These are phyloP conservation scores for Daldinia caldariorum DNA, from an alignment of 495 filamentous ascomycete genomes.

Conservation along the genomic window DNA sequence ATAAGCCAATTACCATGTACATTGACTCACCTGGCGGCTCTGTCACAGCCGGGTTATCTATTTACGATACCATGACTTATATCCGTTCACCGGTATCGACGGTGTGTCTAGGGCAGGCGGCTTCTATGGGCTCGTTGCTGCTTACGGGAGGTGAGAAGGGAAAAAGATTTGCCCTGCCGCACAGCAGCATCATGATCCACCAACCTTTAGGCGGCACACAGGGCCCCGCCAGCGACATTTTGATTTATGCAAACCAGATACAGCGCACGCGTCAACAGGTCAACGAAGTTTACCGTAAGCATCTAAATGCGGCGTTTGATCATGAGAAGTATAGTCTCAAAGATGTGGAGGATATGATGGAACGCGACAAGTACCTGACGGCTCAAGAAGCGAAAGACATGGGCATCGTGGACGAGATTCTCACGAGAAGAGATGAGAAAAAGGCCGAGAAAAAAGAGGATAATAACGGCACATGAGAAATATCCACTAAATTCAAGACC, in stretches of 20 bases:
- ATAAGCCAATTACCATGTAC: slow-evolving; percentile 95
- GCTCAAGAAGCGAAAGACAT: slow-evolving; percentile 87
- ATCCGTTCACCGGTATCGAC: slow-evolving; percentile 91
- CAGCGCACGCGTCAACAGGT: slow-evolving; percentile 83
- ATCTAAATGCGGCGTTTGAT: slow-evolving; percentile 79
- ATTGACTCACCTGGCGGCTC: slow-evolving; percentile 96
- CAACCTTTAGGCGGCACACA: slow-evolving; percentile 92
- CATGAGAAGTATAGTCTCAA: slow-evolving; percentile 68
- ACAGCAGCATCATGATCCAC: slow-evolving; percentile 95
- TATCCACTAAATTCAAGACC: slow-evolving; percentile 3
- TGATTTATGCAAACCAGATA: slow-evolving; percentile 98
- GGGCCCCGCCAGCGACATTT: slow-evolving; percentile 90
- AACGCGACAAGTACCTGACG: slow-evolving; percentile 93
- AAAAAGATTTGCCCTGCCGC: slow-evolving; percentile 87
- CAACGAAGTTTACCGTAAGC: slow-evolving; percentile 87
- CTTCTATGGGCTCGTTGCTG: slow-evolving; percentile 91
- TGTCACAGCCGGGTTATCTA: slow-evolving; percentile 89
- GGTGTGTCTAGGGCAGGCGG: slow-evolving; percentile 94
- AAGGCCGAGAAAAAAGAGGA: slow-evolving; percentile 51
- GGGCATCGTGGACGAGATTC: slow-evolving; percentile 90
- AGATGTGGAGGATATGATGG: slow-evolving; percentile 93
- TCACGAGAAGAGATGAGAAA: slow-evolving; percentile 58
- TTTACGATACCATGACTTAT: slow-evolving; percentile 99
- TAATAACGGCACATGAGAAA: slow-evolving; percentile 21
- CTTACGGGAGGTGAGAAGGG: slow-evolving; percentile 87